Percentiles rank a stretch among this genome's conserved stretches.
Evolutionary conservation across 768 basidiomycete species (phyloP).

Genomic region (Naganishia kalamii): DNA sequence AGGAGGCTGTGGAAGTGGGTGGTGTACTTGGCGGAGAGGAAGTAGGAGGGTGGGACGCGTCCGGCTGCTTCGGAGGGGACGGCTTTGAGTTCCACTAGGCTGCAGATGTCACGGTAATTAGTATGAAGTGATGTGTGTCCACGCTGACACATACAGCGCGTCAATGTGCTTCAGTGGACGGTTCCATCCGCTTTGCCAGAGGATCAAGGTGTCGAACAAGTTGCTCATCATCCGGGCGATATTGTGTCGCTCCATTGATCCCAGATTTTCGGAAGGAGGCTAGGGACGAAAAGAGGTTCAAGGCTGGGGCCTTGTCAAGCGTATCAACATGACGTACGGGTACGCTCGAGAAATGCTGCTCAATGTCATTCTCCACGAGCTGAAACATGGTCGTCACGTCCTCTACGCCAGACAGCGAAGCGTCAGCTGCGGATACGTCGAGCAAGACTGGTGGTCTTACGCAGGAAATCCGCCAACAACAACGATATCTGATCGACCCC

Average conservation of each 20-base stretch:
- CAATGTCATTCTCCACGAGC: slow-evolving; percentile 34
- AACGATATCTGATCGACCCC: background rate
- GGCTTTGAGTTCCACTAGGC: background rate
- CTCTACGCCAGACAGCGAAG: slow-evolving; percentile 13
- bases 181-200: slow-evolving; percentile 41
- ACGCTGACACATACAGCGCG: slow-evolving; percentile 17
- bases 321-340: slow-evolving; percentile 13
- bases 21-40: slow-evolving; percentile 25
- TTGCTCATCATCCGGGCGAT: slow-evolving; percentile 28
- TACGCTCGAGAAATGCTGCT: slow-evolving; percentile 30
- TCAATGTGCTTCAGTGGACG: slow-evolving; percentile 35
- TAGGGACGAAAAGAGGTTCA: background rate
- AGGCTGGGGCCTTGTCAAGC: background rate
- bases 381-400: slow-evolving; percentile 31
- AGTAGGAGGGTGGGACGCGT: background rate
- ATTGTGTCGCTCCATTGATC: background rate
- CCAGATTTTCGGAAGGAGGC: background rate
- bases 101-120: background rate
- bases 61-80: slow-evolving; percentile 29
- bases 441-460: background rate
- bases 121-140: background rate
- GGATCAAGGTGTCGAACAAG: slow-evolving; percentile 34
- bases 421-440: background rate
- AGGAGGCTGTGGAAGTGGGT: slow-evolving; percentile 36
- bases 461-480: slow-evolving; percentile 2